Conservation (phyloP, 495 filamentous ascomycete genomes). For the Penicillium egyptiacum region DNA sequence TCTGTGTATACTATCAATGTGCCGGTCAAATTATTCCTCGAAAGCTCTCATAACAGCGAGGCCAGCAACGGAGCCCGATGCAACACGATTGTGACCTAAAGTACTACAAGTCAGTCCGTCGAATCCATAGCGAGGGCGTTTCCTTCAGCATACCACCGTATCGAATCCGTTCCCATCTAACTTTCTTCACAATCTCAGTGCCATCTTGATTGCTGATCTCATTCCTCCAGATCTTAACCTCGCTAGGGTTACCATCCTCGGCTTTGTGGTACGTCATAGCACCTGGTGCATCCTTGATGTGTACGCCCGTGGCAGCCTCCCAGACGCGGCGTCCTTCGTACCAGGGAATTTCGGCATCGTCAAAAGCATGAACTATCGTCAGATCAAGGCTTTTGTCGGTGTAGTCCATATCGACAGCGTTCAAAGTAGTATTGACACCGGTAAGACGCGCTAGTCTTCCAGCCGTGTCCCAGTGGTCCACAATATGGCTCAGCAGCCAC, state of each 20-base stretch:
- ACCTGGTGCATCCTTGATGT: conserved; percentile 55
- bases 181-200: conserved; percentile 45
- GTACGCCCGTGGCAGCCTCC: conserved; percentile 45
- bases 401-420: conserved; percentile 28
- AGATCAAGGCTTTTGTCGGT: conserved; percentile 58
- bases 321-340: conserved; percentile 52
- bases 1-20: background rate
- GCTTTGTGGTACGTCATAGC: conserved; percentile 39
- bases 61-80: conserved; percentile 52
- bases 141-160: conserved; percentile 46
- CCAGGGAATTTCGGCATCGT: conserved; percentile 77
- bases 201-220: conserved; percentile 27
- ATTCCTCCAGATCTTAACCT: conserved; percentile 43
- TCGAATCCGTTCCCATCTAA: conserved; percentile 46
- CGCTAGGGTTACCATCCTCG: conserved; percentile 31
- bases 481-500: conserved; percentile 47
- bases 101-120: conserved; percentile 3
- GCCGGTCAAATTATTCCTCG: conserved; percentile 21
- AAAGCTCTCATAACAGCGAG: conserved; percentile 68
- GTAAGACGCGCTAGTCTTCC: conserved; percentile 48
- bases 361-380: conserved; percentile 70
- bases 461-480: conserved; percentile 58
- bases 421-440: conserved; percentile 28
- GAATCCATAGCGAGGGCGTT: background rate
- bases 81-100: conserved; percentile 52